phyloP scores from a whole-genome alignment of 768 basidiomycete species.

The Rhodocollybia butyracea region DNA sequence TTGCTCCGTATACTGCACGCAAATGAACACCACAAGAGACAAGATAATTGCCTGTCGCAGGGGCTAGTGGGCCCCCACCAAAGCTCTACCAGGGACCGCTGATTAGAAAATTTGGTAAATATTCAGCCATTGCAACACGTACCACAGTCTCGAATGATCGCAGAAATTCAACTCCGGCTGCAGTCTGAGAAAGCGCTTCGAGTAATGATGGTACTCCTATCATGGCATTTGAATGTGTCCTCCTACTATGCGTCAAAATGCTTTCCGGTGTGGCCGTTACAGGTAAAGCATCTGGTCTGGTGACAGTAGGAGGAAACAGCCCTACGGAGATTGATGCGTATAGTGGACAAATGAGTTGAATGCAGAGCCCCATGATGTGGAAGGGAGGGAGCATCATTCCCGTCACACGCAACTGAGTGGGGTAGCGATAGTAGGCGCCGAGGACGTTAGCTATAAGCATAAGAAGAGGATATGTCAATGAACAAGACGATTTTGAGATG shows the following conservation, averaged over 20 bases:
- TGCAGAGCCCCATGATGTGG: conserved; percentile 15
- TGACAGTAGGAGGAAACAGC: conserved; percentile 23
- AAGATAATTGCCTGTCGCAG: conserved; percentile 12
- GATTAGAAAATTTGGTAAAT: no score
- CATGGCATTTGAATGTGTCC: conserved; percentile 14
- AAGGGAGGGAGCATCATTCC: conserved; percentile 20
- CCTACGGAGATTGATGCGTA: conserved; percentile 13
- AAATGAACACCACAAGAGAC: conserved; percentile 16
- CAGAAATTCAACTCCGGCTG: conserved; percentile 16
- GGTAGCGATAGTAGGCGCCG: not conserved
- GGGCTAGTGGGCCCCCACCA: not conserved
- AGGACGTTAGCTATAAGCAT: not conserved
- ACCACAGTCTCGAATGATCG: conserved; percentile 19
- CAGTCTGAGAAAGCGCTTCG: conserved; percentile 16
- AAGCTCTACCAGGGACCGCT: no score
- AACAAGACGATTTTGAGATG: not conserved
- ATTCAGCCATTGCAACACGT: no score
- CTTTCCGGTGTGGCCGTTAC: conserved; percentile 18
- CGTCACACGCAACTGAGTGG: not conserved
- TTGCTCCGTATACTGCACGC: conserved; percentile 15
- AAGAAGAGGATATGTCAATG: not conserved
- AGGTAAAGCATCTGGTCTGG: conserved; percentile 14
- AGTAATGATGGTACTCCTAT: conserved; percentile 20
- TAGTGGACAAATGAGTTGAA: conserved; percentile 16
- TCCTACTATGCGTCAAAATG: conserved; percentile 13